Percentiles rank a stretch among this genome's conserved stretches.
These are phyloP conservation scores for Acer campestre DNA, from an alignment of 345 rosid species.

Conservation along the genomic window DNA sequence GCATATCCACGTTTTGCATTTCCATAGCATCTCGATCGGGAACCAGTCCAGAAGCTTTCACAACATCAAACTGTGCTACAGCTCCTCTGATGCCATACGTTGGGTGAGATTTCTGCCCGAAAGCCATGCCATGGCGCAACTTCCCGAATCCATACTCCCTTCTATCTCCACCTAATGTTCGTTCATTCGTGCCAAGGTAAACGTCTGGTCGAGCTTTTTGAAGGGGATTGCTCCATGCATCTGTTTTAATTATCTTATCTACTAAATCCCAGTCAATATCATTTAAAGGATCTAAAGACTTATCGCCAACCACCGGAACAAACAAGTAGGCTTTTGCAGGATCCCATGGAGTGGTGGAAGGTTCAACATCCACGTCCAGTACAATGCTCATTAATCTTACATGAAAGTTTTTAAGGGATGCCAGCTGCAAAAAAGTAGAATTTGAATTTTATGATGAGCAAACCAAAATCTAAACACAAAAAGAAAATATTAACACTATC, in stretches of 20 bases:
- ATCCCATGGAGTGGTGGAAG: slow-evolving; percentile 99
- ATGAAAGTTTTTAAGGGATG: slow-evolving; percentile 87
- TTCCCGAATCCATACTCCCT: slow-evolving; percentile 98
- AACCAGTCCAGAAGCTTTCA: slow-evolving; percentile 89
- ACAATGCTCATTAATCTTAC: slow-evolving; percentile 98
- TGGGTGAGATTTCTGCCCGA: slow-evolving; percentile 90
- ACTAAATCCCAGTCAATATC: slow-evolving; percentile 90
- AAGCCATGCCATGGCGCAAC: slow-evolving; percentile 85
- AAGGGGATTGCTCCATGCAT: slow-evolving; percentile 93
- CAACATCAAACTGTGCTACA: slow-evolving; percentile 88
- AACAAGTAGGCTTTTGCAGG: slow-evolving; percentile 97
- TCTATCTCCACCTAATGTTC: slow-evolving; percentile 97
- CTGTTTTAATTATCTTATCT: slow-evolving; percentile 54
- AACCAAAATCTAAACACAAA: neutral
- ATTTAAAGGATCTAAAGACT: slow-evolving; percentile 59
- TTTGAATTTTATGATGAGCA: slow-evolving; percentile 11
- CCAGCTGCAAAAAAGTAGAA: slow-evolving; percentile 64
- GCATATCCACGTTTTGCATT: slow-evolving; percentile 40
- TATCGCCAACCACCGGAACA: slow-evolving; percentile 84
- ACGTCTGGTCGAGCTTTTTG: slow-evolving; percentile 98
- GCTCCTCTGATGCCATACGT: slow-evolving; percentile 99
- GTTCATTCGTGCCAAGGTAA: slow-evolving; percentile 96
- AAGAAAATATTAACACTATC: neutral
- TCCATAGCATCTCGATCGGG: slow-evolving; percentile 57
- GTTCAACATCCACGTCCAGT: slow-evolving; percentile 98